phyloP scores from a whole-genome alignment of 192 early-diverging fungal genomes.

The Linnemannia zychae region DNA sequence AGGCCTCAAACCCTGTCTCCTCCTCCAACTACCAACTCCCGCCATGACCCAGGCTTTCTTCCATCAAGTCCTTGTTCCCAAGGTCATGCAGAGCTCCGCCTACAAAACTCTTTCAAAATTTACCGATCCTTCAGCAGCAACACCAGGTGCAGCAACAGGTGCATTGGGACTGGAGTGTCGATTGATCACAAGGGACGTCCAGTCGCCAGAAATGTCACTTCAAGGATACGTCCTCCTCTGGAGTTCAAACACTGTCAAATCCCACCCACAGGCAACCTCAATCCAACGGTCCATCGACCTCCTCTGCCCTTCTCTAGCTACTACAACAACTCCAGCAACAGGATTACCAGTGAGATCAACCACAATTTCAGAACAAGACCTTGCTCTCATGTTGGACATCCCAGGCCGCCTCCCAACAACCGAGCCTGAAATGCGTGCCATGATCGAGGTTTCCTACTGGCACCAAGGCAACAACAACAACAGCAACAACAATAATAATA shows the following conservation, averaged over 20 bases:
- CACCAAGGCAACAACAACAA: constrained; percentile 16
- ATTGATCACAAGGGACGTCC: constrained; percentile 25
- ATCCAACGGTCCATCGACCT: constrained; percentile 31
- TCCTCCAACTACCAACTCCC: constrained; percentile 30
- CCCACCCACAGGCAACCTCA: constrained; percentile 10
- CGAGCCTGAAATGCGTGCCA: constrained; percentile 21
- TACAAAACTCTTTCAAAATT: background rate
- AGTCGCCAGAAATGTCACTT: constrained; percentile 49
- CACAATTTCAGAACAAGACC: constrained; percentile 27
- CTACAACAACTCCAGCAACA: background rate
- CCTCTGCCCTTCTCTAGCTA: constrained; percentile 12
- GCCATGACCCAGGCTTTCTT: constrained; percentile 17
- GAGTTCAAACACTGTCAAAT: constrained; percentile 1
- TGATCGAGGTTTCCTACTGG: constrained; percentile 53
- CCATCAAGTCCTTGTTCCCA: constrained; percentile 14
- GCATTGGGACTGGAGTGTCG: constrained; percentile 23
- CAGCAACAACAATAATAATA: too few relatives aligned
- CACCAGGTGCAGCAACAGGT: constrained; percentile 1
- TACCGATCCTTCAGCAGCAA: too few relatives aligned
- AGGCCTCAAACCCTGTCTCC: constrained; percentile 44
- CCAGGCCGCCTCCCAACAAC: constrained; percentile 33
- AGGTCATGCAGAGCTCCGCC: constrained; percentile 9
- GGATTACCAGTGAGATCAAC: background rate
- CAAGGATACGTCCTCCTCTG: constrained; percentile 41
- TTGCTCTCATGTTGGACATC: constrained; percentile 40